Percentiles rank a stretch among this genome's conserved stretches.
These are phyloP conservation scores for Linderina pennispora DNA, from an alignment of 192 early-diverging fungal genomes.

Conservation along the genomic window DNA sequence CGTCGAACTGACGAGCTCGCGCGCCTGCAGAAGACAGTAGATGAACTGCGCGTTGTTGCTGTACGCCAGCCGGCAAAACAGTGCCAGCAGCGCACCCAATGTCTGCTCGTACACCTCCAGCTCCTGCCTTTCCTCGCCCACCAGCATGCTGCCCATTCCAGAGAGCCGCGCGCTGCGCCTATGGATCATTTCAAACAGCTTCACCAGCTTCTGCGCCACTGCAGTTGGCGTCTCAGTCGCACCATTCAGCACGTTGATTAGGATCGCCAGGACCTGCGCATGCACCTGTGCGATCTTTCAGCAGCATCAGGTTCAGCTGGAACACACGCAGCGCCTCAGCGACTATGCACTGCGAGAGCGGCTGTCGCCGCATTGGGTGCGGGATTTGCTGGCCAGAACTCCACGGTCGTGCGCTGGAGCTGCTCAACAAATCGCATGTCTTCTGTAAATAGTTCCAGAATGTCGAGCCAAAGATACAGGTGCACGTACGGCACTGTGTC, in stretches of 20 bases:
- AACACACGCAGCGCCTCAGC: conserved; percentile 32
- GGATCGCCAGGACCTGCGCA: conserved; percentile 21
- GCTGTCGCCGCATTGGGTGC: conserved; percentile 28
- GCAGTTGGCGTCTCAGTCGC: conserved; percentile 14
- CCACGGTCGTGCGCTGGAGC: conserved; percentile 27
- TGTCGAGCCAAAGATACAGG: conserved; percentile 33
- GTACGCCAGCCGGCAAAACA: conserved; percentile 27
- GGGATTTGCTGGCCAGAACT: conserved; percentile 34
- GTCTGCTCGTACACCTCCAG: conserved; percentile 24
- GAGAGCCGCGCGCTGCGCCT: conserved; percentile 19
- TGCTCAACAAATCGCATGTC: conserved; percentile 36
- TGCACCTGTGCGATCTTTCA: conserved; percentile 41
- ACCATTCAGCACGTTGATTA: conserved; percentile 27
- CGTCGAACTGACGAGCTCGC: conserved; percentile 16
- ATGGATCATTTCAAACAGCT: conserved; percentile 39
- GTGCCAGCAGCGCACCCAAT: conserved; percentile 19
- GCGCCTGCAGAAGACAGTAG: conserved; percentile 37
- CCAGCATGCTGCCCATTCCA: conserved; percentile 1
- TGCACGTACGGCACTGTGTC: conserved; percentile 35
- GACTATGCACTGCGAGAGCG: conserved; percentile 27
- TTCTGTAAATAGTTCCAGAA: conserved; percentile 18
- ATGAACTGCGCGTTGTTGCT: conserved; percentile 43
- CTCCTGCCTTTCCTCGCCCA: conserved; percentile 10
- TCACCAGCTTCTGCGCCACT: conserved; percentile 34
- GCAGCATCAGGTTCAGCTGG: conserved; percentile 39